These are phyloP conservation scores for Boeremia lycopersici DNA, from an alignment of 2,329 filamentous ascomycete species.

Conservation along the genomic window DNA sequence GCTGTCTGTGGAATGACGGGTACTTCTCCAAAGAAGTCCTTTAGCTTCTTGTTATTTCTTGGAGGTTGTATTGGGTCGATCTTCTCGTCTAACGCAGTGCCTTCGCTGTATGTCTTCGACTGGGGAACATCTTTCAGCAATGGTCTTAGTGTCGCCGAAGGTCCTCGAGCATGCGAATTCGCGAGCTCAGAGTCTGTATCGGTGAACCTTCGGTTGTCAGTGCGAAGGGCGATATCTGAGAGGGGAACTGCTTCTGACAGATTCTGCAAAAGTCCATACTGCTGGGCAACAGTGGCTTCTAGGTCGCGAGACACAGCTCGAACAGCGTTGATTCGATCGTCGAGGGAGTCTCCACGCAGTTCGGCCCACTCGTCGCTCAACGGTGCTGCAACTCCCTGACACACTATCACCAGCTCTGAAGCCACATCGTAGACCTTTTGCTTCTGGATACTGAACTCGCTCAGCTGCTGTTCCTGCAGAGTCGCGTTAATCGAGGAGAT, in stretches of 20 bases:
- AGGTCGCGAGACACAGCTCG: conserved; percentile 77
- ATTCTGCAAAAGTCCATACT: conserved; percentile 85
- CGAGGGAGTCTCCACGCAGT: conserved; percentile 84
- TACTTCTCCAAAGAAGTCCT: conserved; percentile 59
- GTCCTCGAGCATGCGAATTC: conserved; percentile 35
- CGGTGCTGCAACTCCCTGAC: conserved; percentile 89
- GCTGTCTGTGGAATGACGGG: conserved; percentile 53
- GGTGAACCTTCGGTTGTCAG: conserved; percentile 50
- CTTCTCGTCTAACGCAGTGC: conserved; percentile 45
- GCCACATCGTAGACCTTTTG: conserved; percentile 93
- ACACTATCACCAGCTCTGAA: conserved; percentile 84
- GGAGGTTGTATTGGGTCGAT: conserved; percentile 46
- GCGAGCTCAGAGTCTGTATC: conserved; percentile 49
- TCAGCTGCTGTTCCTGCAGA: conserved; percentile 82
- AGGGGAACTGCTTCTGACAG: conserved; percentile 78
- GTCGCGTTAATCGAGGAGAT: conserved; percentile 77
- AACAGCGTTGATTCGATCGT: conserved; percentile 83
- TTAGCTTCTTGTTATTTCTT: conserved; percentile 55
- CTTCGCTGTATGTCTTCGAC: conserved; percentile 71
- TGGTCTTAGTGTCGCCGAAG: conserved; percentile 47
- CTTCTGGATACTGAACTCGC: conserved; percentile 88
- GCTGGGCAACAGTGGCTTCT: conserved; percentile 84
- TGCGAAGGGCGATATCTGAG: conserved; percentile 35
- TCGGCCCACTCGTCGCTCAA: conserved; percentile 96
- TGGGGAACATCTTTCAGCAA: conserved; percentile 60